phyloP scores from a whole-genome alignment of 257 asterid species.

The Gynochthodes officinalis region DNA sequence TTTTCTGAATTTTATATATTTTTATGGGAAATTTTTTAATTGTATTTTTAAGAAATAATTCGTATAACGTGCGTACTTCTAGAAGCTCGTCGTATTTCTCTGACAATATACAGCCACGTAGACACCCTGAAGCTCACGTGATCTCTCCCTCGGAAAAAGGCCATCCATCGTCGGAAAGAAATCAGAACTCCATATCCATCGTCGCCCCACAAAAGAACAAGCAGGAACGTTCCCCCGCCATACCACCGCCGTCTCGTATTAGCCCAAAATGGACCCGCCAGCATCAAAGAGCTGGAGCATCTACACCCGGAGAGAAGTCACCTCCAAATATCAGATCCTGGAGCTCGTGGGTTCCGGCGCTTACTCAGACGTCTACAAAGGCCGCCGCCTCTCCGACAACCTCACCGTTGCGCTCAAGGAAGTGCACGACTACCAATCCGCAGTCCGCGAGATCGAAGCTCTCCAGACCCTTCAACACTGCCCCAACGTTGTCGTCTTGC shows the following conservation, averaged over 20 bases:
- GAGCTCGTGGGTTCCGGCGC: slow-evolving; percentile 93
- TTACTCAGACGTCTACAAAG: slow-evolving; percentile 90
- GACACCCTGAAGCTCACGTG: slow-evolving; percentile 14
- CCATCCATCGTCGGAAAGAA: too few species aligned
- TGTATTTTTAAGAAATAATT: too few species aligned
- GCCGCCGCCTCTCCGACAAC: slow-evolving; percentile 70
- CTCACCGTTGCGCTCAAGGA: slow-evolving; percentile 79
- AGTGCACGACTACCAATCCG: slow-evolving; percentile 86
- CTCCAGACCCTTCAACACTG: slow-evolving; percentile 61
- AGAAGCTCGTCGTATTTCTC: too few species aligned
- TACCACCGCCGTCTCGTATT: too few species aligned
- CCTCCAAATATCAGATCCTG: slow-evolving; percentile 59
- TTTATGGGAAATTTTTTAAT: too few species aligned
- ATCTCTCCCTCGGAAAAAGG: background rate
- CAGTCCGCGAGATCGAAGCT: slow-evolving; percentile 80
- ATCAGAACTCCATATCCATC: too few species aligned
- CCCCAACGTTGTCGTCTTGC: slow-evolving; percentile 65
- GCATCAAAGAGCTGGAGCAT: slow-evolving; percentile 93
- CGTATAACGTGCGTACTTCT: too few species aligned
- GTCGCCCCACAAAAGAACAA: background rate
- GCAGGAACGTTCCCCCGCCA: background rate
- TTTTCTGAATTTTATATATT: too few species aligned
- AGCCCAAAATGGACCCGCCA: slow-evolving; percentile 23
- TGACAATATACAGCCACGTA: slow-evolving; percentile 10
- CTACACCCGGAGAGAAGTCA: slow-evolving; percentile 79